Conservation (phyloP, 192 early-diverging fungal species). For the Coemansia sp. region DNA sequence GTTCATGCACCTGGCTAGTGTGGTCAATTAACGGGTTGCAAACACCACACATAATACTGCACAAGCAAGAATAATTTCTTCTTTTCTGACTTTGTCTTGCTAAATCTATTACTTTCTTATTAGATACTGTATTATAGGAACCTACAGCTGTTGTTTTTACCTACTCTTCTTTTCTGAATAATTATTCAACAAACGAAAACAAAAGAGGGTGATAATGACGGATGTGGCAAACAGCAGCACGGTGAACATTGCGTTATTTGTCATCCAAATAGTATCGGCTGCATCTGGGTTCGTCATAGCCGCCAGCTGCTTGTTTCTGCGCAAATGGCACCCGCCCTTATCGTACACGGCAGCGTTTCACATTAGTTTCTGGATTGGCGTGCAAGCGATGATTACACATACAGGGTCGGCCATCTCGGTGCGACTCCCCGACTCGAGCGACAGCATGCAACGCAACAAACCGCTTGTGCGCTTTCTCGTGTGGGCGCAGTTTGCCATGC, state of each 20-base stretch:
- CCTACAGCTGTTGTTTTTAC: not conserved
- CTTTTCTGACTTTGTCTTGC: not conserved
- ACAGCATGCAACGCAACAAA: constrained; percentile 38
- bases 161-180: not conserved
- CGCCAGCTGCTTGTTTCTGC: constrained; percentile 43
- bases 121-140: constrained; percentile 17
- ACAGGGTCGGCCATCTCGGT: constrained; percentile 44
- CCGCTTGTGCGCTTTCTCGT: constrained; percentile 44
- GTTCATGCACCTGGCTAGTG: constrained; percentile 8
- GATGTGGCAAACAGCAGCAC: constrained; percentile 31
- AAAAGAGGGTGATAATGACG: constrained; percentile 18
- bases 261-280: constrained; percentile 44
- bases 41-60: constrained; percentile 3
- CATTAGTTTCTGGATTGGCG: constrained; percentile 54
- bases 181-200: not conserved
- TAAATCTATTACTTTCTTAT: not conserved
- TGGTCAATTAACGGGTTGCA: constrained; percentile 12
- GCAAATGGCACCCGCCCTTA: constrained; percentile 48
- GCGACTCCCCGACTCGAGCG: constrained; percentile 34
- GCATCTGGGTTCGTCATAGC: constrained; percentile 44
- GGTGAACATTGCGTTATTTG: constrained; percentile 43
- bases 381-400: constrained; percentile 50
- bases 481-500: constrained; percentile 55
- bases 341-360: constrained; percentile 50
- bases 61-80: constrained; percentile 5